phyloP scores from a whole-genome alignment of 768 basidiomycete species.

The Boletus sensibilis region DNA sequence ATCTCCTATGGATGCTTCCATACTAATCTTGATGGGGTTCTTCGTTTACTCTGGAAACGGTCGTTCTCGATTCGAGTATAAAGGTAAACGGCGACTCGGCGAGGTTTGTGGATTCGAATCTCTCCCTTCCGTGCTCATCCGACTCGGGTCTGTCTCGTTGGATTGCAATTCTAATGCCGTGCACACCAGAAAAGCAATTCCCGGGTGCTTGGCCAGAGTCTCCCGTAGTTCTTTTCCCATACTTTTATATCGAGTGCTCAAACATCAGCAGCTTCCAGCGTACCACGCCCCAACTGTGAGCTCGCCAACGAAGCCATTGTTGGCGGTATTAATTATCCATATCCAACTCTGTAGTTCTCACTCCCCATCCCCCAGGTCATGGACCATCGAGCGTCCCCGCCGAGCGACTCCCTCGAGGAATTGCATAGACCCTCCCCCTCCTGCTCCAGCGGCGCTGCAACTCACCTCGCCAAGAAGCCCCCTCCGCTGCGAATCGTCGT shows the following conservation, averaged over 20 bases:
- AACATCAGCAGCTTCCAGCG: background rate
- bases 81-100: conserved; percentile 6
- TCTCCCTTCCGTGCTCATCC: background rate
- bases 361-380: conserved; percentile 12
- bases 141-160: background rate
- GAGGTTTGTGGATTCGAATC: conserved; percentile 16
- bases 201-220: conserved; percentile 28
- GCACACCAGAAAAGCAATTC: conserved; percentile 16
- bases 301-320: background rate
- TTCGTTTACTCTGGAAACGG: conserved; percentile 12
- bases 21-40: conserved; percentile 24
- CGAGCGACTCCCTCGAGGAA: conserved; percentile 17
- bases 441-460: conserved; percentile 6
- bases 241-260: background rate
- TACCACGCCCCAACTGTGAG: background rate
- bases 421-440: background rate
- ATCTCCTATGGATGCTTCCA: conserved; percentile 19
- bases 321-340: background rate
- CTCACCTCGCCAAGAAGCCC: conserved; percentile 17
- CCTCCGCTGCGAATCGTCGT: conserved; percentile 31
- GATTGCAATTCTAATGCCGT: conserved; percentile 24
- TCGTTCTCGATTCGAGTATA: conserved; percentile 18
- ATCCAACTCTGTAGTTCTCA: background rate
- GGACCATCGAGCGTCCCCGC: conserved; percentile 7
- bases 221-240: conserved; percentile 14